A percentile compares a stretch with the other conserved stretches of the same genome.
phyloP scores from a whole-genome alignment of 108 stramenopile species.

The Cyclotella kingstonii region DNA sequence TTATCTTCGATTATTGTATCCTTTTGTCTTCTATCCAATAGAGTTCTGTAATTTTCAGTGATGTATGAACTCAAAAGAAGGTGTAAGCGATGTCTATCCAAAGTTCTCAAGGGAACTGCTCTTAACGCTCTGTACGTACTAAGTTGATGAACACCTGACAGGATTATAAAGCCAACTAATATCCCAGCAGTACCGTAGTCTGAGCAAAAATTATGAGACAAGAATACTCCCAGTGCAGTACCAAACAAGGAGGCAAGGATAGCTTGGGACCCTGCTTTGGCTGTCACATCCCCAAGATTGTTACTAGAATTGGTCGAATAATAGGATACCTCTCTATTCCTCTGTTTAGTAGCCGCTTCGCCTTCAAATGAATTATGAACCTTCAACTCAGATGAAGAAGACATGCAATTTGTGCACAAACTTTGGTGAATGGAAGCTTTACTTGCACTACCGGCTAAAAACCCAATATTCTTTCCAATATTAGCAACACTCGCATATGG shows the following conservation, averaged over 20 bases:
- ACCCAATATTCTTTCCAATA: conserved; percentile 94
- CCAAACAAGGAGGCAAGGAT: conserved; percentile 88
- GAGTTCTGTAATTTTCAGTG: conserved; percentile 5
- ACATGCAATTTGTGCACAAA: conserved; percentile 47
- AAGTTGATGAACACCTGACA: conserved; percentile 70
- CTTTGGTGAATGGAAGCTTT: conserved; percentile 92
- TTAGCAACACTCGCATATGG: conserved; percentile 92
- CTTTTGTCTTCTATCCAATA: conserved; percentile 1
- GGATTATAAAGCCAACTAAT: conserved; percentile 42
- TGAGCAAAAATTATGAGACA: conserved; percentile 64
- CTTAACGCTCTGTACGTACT: conserved; percentile 80
- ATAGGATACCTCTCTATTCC: neutral
- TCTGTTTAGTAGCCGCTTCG: neutral
- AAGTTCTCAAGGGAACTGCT: conserved; percentile 65
- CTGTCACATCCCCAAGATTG: conserved; percentile 97
- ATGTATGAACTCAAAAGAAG: conserved; percentile 56
- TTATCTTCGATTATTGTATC: neutral
- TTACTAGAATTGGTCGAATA: conserved; percentile 14
- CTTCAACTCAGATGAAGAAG: neutral
- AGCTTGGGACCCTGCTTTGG: conserved; percentile 91
- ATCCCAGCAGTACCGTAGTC: conserved; percentile 34
- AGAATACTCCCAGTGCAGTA: conserved; percentile 81
- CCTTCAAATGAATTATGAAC: neutral
- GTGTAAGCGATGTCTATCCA: conserved; percentile 80
- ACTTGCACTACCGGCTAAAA: conserved; percentile 91